Evolutionary conservation across 768 basidiomycete genomes (phyloP), one percentile per base, ranked within the genome.

Genomic region (Xerocomellus dryophilus): DNA sequence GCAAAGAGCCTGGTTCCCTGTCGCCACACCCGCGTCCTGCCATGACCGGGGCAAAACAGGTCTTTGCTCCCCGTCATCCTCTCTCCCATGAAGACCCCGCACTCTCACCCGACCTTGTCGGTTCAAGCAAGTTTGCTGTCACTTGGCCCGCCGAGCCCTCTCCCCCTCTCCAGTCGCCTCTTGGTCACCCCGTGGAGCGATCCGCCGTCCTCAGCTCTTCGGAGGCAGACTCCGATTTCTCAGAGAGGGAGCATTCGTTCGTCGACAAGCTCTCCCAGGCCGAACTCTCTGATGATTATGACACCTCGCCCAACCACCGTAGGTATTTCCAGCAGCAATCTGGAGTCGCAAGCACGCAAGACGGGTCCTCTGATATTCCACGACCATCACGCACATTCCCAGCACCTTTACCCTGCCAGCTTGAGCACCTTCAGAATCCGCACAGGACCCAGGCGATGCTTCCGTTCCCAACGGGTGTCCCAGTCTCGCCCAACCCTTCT

Each of bases 371-470:
- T 39, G 58, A 67, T 51, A 58, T 70, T 12, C 84, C 86, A 42
- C 78, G 78, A n/a, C 81, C 91, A 53, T 82, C 84, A 45, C 81
- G 93, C 50, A 84, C 88, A 3, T 83, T 87, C 61, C 90, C 92
- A 17, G 81, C 85, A 73, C 93, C 93, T 18, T 71, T 86, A n/a
- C 83, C 90, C 12, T 81, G 83, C 14, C 88, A 91, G 67, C 80
- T 94, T n/a, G 81, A 80, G 40, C 81, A 84, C 57, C 76, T 94
- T 25, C 80, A 79, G 61, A 85, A 93, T 63, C 93, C 92, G 8
- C 77, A 76, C 60, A 76, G 82, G 57, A 62, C 48, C 27, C 59
- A 41, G 11, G 18, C 46, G 17, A 43, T 23, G 17, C 51, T 18
- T 32, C 61, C 43, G 51, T 61, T 45, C 44, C 43, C 18, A 57